Percentiles rank a stretch among this genome's conserved stretches.
These are phyloP conservation scores for Grosmannia huntii DNA, from an alignment of 2,329 filamentous ascomycete species.

Conservation along the genomic window DNA sequence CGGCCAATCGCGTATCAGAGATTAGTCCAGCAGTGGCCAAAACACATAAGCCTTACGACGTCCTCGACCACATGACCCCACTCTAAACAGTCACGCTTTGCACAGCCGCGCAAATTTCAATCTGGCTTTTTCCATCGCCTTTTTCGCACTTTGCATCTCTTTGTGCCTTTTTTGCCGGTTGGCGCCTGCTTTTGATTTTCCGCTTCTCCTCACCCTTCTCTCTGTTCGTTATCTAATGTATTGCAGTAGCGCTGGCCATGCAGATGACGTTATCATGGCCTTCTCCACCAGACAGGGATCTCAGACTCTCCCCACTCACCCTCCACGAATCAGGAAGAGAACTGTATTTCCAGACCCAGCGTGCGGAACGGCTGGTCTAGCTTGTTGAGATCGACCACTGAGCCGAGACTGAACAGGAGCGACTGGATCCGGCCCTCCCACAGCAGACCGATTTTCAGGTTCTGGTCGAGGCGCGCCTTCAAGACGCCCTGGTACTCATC, in stretches of 20 bases:
- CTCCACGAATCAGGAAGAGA: constrained; percentile 50
- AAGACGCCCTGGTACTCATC: constrained; percentile 73
- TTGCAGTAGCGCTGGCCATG: neutral
- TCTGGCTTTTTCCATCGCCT: neutral
- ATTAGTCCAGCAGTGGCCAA: neutral
- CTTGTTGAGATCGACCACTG: constrained; percentile 66
- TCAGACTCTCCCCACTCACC: neutral
- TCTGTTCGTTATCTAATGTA: neutral
- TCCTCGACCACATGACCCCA: neutral
- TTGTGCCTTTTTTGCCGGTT: neutral
- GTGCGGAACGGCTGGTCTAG: constrained; percentile 66
- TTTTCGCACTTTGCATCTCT: neutral
- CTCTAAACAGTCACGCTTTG: neutral
- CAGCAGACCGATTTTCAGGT: constrained; percentile 69
- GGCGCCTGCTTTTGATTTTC: neutral
- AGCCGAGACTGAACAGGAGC: constrained; percentile 80
- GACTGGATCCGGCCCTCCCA: constrained; percentile 95
- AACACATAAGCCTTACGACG: neutral
- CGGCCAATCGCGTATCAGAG: neutral
- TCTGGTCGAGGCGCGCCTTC: constrained; percentile 82
- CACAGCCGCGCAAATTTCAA: neutral
- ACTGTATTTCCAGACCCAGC: constrained; percentile 68
- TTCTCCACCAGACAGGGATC: neutral
- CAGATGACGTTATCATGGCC: neutral
- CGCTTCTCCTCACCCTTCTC: neutral